A percentile compares a stretch with the other conserved stretches of the same genome.
These are phyloP conservation scores for Hypoxylon sp. DNA, from an alignment of 2,329 filamentous ascomycete species.

Conservation along the genomic window DNA sequence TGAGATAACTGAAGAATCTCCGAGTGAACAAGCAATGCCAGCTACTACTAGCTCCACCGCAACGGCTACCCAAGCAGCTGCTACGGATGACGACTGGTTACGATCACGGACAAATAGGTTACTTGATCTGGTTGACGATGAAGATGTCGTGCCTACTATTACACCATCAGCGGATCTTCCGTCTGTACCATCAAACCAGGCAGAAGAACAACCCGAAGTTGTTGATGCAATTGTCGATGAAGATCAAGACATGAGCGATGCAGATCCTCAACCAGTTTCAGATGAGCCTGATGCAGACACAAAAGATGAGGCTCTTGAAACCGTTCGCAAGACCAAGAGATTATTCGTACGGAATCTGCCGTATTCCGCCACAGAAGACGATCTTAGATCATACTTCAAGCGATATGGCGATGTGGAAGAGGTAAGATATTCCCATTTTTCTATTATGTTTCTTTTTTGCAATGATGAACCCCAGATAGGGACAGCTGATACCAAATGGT, in stretches of 20 bases:
- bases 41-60: constrained; percentile 12
- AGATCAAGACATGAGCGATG: constrained; percentile 42
- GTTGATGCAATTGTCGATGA: constrained; percentile 37
- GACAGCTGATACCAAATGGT: constrained; percentile 95
- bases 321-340: constrained; percentile 79
- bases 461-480: constrained; percentile 99
- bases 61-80: constrained; percentile 53
- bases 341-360: constrained; percentile 92
- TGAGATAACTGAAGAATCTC: constrained; percentile 18
- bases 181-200: constrained; percentile 5
- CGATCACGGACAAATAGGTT: constrained; percentile 89
- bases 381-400: constrained; percentile 79
- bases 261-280: constrained; percentile 31
- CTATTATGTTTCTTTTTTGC: constrained; percentile 56
- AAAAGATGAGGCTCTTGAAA: constrained; percentile 65
- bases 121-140: constrained; percentile 85
- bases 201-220: constrained; percentile 33
- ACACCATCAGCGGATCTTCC: background rate
- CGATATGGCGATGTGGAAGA: constrained; percentile 85
- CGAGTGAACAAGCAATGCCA: constrained; percentile 13
- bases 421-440: constrained; percentile 71
- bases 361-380: constrained; percentile 82
- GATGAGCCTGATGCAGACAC: constrained; percentile 52
- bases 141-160: constrained; percentile 61
- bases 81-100: constrained; percentile 91